Evolutionary conservation across 176 grass and related monocot species (phyloP), one percentile per base, ranked within the genome.

Genomic region (Lolium rigidum): DNA sequence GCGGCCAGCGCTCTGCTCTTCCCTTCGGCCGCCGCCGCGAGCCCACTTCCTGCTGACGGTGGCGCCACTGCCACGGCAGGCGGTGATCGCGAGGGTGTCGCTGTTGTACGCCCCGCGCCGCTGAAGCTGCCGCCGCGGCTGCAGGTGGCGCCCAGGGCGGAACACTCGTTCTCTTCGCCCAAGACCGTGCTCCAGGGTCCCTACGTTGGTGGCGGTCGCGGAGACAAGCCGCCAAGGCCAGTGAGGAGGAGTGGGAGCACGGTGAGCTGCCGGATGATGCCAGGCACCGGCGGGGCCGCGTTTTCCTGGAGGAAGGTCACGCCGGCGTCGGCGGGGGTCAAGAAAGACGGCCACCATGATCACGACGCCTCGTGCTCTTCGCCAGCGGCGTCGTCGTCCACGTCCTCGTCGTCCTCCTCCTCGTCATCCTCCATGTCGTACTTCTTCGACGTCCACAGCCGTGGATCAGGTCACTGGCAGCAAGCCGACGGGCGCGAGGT

Each of bases 91-190:
- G 55, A 48, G 22, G 43, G 14, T 0, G 80, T 13, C 2, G 37
- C 7, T 63, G 39, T 10, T 39, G 7, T 5, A 35, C 11, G 31
- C 9, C 69, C 20, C 5, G 13, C 26, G 51, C 83, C 54, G 75
- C 86, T 97, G 31, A 88, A 88, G 69, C 88, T 97, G 22, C 92
- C 95, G 6, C 95, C 95, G 52, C 48, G 89, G 44, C 81, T 98
- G 84, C 82, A 89, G 79, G 47, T 1, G 12, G 58, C 37, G 39
- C 14, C 60, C 46, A 60, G 43, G 38, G n/a, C 13, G 17, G 49
- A 82, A 52, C 20, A 68, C n/a, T 48, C 65, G 10, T 18, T 72
- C 47, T 77, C 78, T n/a, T 83, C 78, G 39, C 82, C 85, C 5
- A 84, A 14, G 13, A 70, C 77, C 50, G 70, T 85, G 57, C 43